These are phyloP conservation scores for Chalciporus pseudorubinellus DNA, from an alignment of 768 basidiomycete genomes.

Conservation along the genomic window DNA sequence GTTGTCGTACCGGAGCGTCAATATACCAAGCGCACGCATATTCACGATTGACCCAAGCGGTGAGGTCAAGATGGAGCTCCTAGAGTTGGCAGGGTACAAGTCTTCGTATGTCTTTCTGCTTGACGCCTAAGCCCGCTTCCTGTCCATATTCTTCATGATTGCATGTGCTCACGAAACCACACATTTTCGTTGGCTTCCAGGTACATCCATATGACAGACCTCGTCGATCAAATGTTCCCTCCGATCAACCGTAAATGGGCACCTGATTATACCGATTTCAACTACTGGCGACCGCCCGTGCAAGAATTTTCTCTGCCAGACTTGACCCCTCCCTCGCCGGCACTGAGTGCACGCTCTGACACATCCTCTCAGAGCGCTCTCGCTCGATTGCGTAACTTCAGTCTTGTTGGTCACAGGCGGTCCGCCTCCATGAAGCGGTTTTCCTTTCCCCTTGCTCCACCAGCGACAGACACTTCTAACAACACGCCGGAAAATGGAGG, in stretches of 20 bases:
- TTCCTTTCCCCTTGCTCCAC: constrained; percentile 24
- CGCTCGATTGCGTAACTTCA: constrained; percentile 74
- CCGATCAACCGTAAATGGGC: constrained; percentile 88
- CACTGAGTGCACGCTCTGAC: constrained; percentile 92
- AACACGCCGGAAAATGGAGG: constrained; percentile 8
- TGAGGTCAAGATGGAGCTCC: constrained; percentile 94
- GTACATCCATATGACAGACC: constrained; percentile 98
- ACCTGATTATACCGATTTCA: constrained; percentile 94
- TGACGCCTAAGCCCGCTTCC: background rate
- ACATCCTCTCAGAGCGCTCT: constrained; percentile 71
- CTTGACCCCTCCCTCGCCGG: constrained; percentile 83
- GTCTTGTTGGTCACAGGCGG: constrained; percentile 57
- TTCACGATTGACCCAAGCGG: constrained; percentile 96
- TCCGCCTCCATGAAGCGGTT: constrained; percentile 25
- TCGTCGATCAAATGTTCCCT: constrained; percentile 99
- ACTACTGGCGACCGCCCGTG: constrained; percentile 87
- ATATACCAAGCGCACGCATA: constrained; percentile 89
- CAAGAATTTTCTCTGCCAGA: constrained; percentile 79
- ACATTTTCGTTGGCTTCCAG: constrained; percentile 37
- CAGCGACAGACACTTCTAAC: constrained; percentile 13
- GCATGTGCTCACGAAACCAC: background rate
- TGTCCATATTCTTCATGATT: background rate
- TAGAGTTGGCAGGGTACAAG: constrained; percentile 96
- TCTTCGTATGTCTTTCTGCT: constrained; percentile 63
- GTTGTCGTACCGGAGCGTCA: constrained; percentile 94